Evolutionary conservation across 768 basidiomycete genomes (phyloP).

Genomic region (Pleurotus ostreatus): DNA sequence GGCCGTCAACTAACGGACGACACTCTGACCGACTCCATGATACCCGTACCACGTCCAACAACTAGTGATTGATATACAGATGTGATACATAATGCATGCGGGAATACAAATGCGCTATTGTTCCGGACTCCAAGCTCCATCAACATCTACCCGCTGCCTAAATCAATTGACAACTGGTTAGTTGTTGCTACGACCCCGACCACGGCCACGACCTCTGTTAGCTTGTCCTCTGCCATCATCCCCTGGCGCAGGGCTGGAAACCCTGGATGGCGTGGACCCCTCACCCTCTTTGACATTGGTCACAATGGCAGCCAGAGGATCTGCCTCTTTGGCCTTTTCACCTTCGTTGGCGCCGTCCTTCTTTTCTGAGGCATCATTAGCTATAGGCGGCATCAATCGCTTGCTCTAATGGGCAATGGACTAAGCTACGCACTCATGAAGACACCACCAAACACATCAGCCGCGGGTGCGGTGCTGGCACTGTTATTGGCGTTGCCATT

Average conservation of each 20-base stretch:
- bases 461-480: neutral
- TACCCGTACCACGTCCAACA: too few relatives aligned
- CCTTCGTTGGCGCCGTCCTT: neutral
- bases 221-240: constrained; percentile 1
- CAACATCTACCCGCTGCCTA: neutral
- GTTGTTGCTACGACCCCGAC: neutral
- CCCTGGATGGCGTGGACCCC: constrained; percentile 1
- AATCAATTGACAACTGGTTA: neutral
- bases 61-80: too few relatives aligned
- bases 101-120: too few relatives aligned
- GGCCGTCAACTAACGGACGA: neutral
- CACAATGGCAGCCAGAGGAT: too few relatives aligned
- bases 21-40: too few relatives aligned
- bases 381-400: too few relatives aligned
- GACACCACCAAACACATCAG: neutral
- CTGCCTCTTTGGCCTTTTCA: neutral
- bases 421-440: neutral
- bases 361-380: neutral
- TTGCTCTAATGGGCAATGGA: neutral
- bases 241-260: constrained; percentile 3
- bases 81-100: too few relatives aligned
- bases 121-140: neutral
- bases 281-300: neutral
- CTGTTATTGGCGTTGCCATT: neutral
- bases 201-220: neutral